These are phyloP conservation scores for Hypholoma fasciculare DNA, from an alignment of 768 basidiomycete genomes.

Conservation along the genomic window DNA sequence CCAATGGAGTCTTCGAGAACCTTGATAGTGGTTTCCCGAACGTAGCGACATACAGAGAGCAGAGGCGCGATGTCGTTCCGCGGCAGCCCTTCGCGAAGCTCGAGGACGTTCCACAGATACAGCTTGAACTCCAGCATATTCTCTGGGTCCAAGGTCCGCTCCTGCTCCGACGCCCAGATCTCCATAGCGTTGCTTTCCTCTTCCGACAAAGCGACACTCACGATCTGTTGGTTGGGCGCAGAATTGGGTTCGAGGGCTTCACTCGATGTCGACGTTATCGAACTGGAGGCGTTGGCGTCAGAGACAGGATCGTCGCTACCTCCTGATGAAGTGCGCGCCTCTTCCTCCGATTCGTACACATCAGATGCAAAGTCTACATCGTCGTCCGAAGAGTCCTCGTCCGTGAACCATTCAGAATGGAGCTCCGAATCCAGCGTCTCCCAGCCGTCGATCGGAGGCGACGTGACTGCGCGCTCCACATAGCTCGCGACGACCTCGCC, in stretches of 20 bases:
- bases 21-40: slow-evolving; percentile 7
- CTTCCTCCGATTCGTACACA: not conserved
- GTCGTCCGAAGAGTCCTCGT: not conserved
- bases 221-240: too few species aligned
- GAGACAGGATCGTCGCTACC: not conserved
- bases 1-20: slow-evolving; percentile 5
- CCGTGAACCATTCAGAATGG: slow-evolving; percentile 5
- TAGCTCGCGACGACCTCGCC: slow-evolving; percentile 7
- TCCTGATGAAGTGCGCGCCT: not conserved
- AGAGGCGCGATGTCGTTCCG: slow-evolving; percentile 3
- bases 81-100: slow-evolving; percentile 1
- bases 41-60: slow-evolving; percentile 1
- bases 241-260: too few species aligned
- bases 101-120: slow-evolving; percentile 1
- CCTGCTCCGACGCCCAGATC: not conserved
- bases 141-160: not conserved
- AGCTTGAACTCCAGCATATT: not conserved
- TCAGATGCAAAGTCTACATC: not conserved
- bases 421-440: not conserved
- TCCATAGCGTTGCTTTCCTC: not conserved
- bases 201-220: not conserved
- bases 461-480: slow-evolving; percentile 9
- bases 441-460: slow-evolving; percentile 1
- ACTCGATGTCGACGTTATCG: not conserved
- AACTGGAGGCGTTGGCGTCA: not conserved